Conservation (phyloP, 176 grass and related monocot genomes). For the Avena atlantica region DNA sequence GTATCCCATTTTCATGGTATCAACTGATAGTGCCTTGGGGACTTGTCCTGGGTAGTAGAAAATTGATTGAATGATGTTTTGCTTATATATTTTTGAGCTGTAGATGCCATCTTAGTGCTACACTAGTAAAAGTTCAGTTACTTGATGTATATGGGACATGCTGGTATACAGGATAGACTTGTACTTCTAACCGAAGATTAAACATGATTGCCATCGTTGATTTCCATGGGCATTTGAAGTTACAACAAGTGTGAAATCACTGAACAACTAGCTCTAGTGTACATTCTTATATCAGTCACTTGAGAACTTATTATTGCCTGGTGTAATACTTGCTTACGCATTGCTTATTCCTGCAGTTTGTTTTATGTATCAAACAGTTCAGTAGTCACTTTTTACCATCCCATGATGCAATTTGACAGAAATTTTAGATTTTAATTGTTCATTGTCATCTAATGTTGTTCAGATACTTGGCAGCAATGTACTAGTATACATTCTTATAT, state of each 20-base stretch:
- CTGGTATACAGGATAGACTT: background rate
- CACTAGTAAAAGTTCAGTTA: background rate
- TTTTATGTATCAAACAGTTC: background rate
- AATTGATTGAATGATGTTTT: background rate
- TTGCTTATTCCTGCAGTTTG: background rate
- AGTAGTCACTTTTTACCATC: background rate
- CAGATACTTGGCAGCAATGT: background rate
- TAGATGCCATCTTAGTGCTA: background rate
- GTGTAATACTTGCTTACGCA: background rate
- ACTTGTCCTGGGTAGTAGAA: background rate
- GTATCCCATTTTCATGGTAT: background rate
- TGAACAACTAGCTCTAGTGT: background rate
- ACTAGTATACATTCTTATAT: too few species aligned
- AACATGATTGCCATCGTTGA: background rate
- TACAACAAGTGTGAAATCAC: background rate
- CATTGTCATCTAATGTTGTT: background rate
- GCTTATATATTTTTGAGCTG: background rate
- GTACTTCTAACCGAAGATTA: background rate
- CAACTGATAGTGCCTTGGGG: background rate
- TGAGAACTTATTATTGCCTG: background rate
- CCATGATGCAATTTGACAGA: background rate
- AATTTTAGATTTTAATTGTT: background rate
- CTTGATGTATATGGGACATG: background rate
- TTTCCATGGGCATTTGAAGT: background rate
- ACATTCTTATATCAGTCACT: background rate